A percentile compares a stretch with the other conserved stretches of the same genome.
Conservation (phyloP, 495 filamentous ascomycete species). For the Neurospora sp. region DNA sequence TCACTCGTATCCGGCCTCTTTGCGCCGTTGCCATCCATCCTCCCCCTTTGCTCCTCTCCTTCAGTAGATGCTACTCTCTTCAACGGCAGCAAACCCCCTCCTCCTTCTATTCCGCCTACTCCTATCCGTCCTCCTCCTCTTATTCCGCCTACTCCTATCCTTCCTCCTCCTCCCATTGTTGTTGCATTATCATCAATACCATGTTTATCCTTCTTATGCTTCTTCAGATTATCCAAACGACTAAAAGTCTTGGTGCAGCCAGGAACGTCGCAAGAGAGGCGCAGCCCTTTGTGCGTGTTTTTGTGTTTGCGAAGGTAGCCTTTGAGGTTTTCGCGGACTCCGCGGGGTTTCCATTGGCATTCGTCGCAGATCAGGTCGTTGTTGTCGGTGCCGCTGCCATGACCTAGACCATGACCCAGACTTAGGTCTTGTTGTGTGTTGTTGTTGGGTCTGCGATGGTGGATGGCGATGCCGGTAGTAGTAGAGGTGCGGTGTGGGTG, state of each 20-base stretch:
- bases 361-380: constrained; percentile 28
- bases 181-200: constrained; percentile 17
- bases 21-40: not conserved
- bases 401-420: not conserved
- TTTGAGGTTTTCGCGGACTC: constrained; percentile 26
- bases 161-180: not conserved
- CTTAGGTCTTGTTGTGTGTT: not conserved
- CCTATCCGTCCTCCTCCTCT: not conserved
- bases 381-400: not conserved
- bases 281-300: constrained; percentile 27
- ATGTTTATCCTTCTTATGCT: constrained; percentile 31
- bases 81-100: constrained; percentile 5
- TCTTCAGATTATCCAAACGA: constrained; percentile 33
- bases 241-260: constrained; percentile 32
- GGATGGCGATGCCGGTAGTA: not conserved
- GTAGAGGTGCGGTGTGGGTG: not conserved
- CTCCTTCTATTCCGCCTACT: not conserved
- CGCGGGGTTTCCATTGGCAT: constrained; percentile 29
- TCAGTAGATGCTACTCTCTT: constrained; percentile 13
- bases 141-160: too few species aligned
- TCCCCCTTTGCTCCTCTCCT: constrained; percentile 7
- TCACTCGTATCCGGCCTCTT: constrained; percentile 13
- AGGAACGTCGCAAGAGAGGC: constrained; percentile 21
- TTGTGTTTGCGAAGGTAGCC: constrained; percentile 31
- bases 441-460: not conserved